Evolutionary conservation across 768 basidiomycete genomes (phyloP).

Genomic region (Porphyrellus cyaneotinctus): DNA sequence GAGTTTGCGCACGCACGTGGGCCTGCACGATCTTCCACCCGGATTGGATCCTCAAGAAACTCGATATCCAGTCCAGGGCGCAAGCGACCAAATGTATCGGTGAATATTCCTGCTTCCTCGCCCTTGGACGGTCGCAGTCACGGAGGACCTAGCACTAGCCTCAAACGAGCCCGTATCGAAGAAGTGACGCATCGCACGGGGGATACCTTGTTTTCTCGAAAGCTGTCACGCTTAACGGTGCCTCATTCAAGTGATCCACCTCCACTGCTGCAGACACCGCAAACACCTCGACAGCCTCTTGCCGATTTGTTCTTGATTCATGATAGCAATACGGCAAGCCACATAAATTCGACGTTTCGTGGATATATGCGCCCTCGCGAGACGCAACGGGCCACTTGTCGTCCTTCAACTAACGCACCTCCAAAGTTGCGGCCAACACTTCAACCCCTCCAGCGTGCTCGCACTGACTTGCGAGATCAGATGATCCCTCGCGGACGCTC

Average conservation of each 20-base stretch:
- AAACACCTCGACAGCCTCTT: conserved; percentile 19
- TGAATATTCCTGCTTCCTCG: conserved; percentile 1
- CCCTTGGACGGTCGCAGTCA: conserved; percentile 8
- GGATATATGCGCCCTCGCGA: conserved; percentile 11
- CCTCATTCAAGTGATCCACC: neutral
- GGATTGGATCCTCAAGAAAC: neutral
- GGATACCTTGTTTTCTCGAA: conserved; percentile 3
- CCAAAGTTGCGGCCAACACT: neutral
- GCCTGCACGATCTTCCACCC: conserved; percentile 1
- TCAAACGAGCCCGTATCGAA: conserved; percentile 18
- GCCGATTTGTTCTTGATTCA: conserved; percentile 12
- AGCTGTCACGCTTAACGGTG: conserved; percentile 6
- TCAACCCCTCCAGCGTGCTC: neutral
- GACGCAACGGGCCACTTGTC: neutral
- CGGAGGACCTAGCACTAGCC: neutral
- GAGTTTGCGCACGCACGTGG: conserved; percentile 1
- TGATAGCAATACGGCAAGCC: neutral
- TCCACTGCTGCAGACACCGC: conserved; percentile 4
- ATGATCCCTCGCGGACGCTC: neutral
- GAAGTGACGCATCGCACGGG: neutral
- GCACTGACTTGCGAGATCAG: neutral
- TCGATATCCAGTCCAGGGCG: neutral
- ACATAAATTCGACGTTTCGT: neutral
- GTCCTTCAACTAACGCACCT: neutral
- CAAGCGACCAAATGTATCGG: neutral